A percentile compares a stretch with the other conserved stretches of the same genome.
Evolutionary conservation across 305 asterid species (phyloP).

Genomic region (Solanum chacoense): DNA sequence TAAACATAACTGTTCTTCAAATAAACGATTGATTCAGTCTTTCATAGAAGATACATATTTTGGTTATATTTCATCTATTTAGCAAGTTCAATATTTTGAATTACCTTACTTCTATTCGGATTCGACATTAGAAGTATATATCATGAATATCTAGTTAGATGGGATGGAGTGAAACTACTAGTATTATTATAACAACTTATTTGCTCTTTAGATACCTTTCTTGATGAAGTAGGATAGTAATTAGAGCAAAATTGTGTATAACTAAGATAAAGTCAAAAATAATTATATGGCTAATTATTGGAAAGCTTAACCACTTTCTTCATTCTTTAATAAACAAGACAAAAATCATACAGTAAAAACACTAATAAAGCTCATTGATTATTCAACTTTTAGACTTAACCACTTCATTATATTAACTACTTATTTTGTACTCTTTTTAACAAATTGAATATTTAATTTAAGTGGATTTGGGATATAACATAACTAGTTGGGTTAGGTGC

Average conservation of each 20-base stretch:
- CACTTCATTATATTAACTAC: slow-evolving; percentile 16
- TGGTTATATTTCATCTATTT: not conserved
- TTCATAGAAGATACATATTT: not conserved
- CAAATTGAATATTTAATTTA: slow-evolving; percentile 7
- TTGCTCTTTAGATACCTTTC: not conserved
- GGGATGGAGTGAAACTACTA: not conserved
- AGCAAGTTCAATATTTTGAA: too few species aligned
- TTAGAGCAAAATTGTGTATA: not conserved
- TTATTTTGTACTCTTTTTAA: not conserved
- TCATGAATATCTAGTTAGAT: not conserved
- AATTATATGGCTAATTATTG: not conserved
- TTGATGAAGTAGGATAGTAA: not conserved
- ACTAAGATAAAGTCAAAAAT: not conserved
- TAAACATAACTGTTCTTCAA: too few species aligned
- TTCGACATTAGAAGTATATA: not conserved
- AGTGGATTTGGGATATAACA: not conserved
- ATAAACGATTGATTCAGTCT: too few species aligned
- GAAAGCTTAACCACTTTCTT: slow-evolving; percentile 19
- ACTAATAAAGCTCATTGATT: not conserved
- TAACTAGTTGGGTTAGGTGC: slow-evolving; percentile 40
- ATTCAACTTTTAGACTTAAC: slow-evolving; percentile 1
- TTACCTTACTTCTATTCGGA: not conserved
- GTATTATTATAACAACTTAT: not conserved
- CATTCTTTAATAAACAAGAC: slow-evolving; percentile 6
- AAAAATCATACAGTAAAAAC: slow-evolving; percentile 9